Conservation (phyloP, 2,329 filamentous ascomycete genomes). For the Knufia petricola region DNA sequence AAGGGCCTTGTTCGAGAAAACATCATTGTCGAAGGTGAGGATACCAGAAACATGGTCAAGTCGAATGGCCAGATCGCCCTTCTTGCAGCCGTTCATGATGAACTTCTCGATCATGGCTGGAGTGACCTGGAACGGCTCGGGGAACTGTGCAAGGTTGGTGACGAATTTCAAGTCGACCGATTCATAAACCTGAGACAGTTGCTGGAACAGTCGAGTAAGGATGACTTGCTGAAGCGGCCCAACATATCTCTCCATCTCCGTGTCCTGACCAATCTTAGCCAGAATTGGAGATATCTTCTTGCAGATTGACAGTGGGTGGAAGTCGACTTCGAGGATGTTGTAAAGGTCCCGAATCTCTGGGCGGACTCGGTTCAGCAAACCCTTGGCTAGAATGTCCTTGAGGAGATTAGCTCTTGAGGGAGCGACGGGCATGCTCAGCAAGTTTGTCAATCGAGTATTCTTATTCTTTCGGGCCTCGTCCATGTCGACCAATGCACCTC, state of each 20-base stretch:
- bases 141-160: slow-evolving; percentile 86
- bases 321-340: slow-evolving; percentile 98
- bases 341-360: slow-evolving; percentile 95
- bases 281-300: slow-evolving; percentile 97
- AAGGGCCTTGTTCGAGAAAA: slow-evolving; percentile 90
- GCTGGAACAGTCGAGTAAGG: slow-evolving; percentile 94
- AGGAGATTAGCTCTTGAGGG: slow-evolving; percentile 85
- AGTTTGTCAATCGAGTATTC: slow-evolving; percentile 91
- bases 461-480: slow-evolving; percentile 98
- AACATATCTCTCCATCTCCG: slow-evolving; percentile 97
- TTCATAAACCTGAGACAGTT: slow-evolving; percentile 97
- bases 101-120: slow-evolving; percentile 95
- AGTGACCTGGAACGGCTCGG: slow-evolving; percentile 88
- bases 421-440: slow-evolving; percentile 83
- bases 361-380: slow-evolving; percentile 79
- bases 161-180: slow-evolving; percentile 93
- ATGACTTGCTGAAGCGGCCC: slow-evolving; percentile 95
- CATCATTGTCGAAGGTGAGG: slow-evolving; percentile 93
- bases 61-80: slow-evolving; percentile 91
- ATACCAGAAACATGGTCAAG: slow-evolving; percentile 93
- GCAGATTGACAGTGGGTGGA: slow-evolving; percentile 97
- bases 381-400: slow-evolving; percentile 92
- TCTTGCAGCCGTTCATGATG: slow-evolving; percentile 99
- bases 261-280: slow-evolving; percentile 80
- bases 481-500: slow-evolving; percentile 90